These are phyloP conservation scores for Yamadazyma membranifaciens DNA, from an alignment of 1,139 yeast genomes.

Conservation along the genomic window DNA sequence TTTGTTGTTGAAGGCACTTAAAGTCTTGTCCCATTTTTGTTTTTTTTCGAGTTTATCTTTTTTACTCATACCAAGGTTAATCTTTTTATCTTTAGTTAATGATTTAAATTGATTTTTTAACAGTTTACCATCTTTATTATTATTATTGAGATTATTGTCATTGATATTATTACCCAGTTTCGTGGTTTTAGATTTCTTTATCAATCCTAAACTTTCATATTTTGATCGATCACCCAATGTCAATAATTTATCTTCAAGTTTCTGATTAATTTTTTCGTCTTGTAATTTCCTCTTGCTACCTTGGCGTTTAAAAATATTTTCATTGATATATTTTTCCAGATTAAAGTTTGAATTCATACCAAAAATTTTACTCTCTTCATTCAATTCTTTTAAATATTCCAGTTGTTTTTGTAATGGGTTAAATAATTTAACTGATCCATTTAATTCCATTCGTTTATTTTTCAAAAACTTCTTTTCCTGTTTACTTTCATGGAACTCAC, in stretches of 20 bases:
- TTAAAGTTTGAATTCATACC: slow-evolving; percentile 14
- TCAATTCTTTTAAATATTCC: slow-evolving; percentile 7
- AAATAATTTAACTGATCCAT: slow-evolving; percentile 52
- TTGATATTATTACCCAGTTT: neutral
- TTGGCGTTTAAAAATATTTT: slow-evolving; percentile 40
- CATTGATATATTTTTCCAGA: slow-evolving; percentile 38
- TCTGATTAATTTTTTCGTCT: slow-evolving; percentile 33
- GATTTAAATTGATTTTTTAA: slow-evolving; percentile 11
- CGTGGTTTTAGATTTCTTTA: slow-evolving; percentile 6
- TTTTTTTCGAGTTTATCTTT: slow-evolving; percentile 12
- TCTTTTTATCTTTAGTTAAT: slow-evolving; percentile 12
- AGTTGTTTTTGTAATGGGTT: slow-evolving; percentile 27
- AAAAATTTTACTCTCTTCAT: slow-evolving; percentile 19
- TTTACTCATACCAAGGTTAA: slow-evolving; percentile 15
- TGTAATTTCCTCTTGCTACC: slow-evolving; percentile 31
- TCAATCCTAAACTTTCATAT: slow-evolving; percentile 15
- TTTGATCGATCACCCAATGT: slow-evolving; percentile 15
- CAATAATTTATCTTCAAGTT: slow-evolving; percentile 29
- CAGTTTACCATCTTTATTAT: neutral
- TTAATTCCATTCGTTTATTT: slow-evolving; percentile 67
- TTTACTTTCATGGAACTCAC: slow-evolving; percentile 16
- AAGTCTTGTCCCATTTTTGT: slow-evolving; percentile 14
- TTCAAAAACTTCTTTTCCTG: slow-evolving; percentile 16
- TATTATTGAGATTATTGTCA: neutral
- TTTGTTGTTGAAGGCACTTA: slow-evolving; percentile 3